phyloP scores from a whole-genome alignment of 768 basidiomycete genomes.

The Podaxis sp. region DNA sequence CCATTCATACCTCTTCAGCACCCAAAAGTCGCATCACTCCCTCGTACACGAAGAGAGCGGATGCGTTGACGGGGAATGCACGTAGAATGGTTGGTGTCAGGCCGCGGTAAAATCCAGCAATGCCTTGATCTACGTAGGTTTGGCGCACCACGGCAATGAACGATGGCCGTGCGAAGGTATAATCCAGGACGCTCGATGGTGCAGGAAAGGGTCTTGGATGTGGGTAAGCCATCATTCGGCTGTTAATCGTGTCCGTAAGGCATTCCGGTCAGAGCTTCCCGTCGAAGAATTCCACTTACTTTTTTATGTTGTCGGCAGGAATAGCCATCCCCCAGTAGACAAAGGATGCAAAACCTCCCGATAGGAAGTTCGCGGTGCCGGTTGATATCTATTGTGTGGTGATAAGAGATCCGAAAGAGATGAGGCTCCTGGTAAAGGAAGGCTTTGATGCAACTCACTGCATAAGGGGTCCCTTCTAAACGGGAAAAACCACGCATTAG shows the following conservation, averaged over 20 bases:
- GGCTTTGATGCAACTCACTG: conserved; percentile 37
- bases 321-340: conserved; percentile 69
- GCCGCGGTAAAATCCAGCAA: conserved; percentile 63
- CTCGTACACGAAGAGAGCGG: conserved; percentile 79
- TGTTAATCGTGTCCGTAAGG: conserved; percentile 23
- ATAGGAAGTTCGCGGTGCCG: conserved; percentile 60
- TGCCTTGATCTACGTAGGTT: conserved; percentile 54
- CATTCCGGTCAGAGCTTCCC: background rate
- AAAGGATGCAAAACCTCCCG: conserved; percentile 64
- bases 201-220: conserved; percentile 44
- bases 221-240: conserved; percentile 67
- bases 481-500: conserved; percentile 60
- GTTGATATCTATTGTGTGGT: conserved; percentile 49
- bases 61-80: conserved; percentile 80
- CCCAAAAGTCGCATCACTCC: conserved; percentile 63
- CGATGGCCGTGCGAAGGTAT: conserved; percentile 38
- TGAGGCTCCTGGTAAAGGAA: conserved; percentile 1
- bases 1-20: conserved; percentile 56
- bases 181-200: conserved; percentile 22
- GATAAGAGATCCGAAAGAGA: background rate
- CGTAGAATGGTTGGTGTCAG: conserved; percentile 66
- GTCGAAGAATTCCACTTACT: conserved; percentile 41
- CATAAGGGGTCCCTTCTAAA: conserved; percentile 58
- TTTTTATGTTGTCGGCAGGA: conserved; percentile 82
- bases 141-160: conserved; percentile 49